Evolutionary conservation across 2,329 filamentous ascomycete species (phyloP).

Genomic region (Cladophialophora yegresii): DNA sequence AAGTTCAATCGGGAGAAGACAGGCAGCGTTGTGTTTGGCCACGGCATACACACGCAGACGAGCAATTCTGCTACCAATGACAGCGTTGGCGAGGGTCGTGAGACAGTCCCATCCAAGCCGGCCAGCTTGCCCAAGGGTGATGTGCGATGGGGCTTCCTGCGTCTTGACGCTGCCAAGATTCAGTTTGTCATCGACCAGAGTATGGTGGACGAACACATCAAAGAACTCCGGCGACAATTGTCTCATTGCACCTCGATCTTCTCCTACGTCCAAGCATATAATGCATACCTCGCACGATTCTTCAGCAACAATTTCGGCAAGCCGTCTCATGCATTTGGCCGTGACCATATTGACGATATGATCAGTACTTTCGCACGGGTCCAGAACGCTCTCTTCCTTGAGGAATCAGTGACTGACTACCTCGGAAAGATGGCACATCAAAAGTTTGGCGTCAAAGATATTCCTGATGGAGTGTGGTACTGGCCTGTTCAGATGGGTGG

Average conservation of each 20-base stretch:
- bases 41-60: constrained; percentile 3
- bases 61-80: background rate
- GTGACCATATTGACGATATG: constrained; percentile 58
- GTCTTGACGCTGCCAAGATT: constrained; percentile 55
- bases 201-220: constrained; percentile 61
- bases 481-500: constrained; percentile 57
- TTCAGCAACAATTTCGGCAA: constrained; percentile 61
- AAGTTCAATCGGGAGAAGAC: constrained; percentile 62
- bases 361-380: constrained; percentile 56
- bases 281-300: constrained; percentile 59
- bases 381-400: constrained; percentile 54
- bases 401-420: constrained; percentile 56
- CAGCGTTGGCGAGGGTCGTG: constrained; percentile 14
- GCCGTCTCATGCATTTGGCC: constrained; percentile 58
- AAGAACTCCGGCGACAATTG: constrained; percentile 62
- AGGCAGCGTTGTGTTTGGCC: constrained; percentile 48
- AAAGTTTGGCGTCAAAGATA: constrained; percentile 53
- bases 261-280: constrained; percentile 62
- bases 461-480: constrained; percentile 57
- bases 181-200: constrained; percentile 62
- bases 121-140: constrained; percentile 53
- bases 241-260: constrained; percentile 58
- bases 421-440: constrained; percentile 56
- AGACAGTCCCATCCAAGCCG: background rate
- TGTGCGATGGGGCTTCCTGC: constrained; percentile 63